Base-by-base conservation (phyloP, 2,329 filamentous ascomycete species). In the Fusarium burgessii region DNA sequence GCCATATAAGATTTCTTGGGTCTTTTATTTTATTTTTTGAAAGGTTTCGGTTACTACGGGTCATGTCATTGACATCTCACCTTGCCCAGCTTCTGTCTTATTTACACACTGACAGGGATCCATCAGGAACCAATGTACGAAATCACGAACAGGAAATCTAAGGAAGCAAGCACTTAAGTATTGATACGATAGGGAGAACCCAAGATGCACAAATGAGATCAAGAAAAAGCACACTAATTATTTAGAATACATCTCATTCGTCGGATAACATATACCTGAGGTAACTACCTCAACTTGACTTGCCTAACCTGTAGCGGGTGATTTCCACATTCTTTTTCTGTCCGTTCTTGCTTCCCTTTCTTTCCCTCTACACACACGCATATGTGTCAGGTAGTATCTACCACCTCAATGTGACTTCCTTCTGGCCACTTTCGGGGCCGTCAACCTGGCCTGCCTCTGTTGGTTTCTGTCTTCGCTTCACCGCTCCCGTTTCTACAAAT, bases 371-470 rank as follows among this genome's bases (percentile, higher is more conserved):
- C 18, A 15, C 20, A 50, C 32, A n/a, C 15, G n/a, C 6, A 18
- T 47, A 33, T 32, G 17, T 25, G 42, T 38, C 27, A n/a, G 29
- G 36, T 36, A 41, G 51, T 42, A 59, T 29, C 35, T 51, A 40
- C 45, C 40, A 25, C 36, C 36, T 41, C n/a, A 43, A 46, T 40
- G 36, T 47, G 57, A 43, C 46, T 46, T 70, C 45, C 57, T 67
- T 38, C 57, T 42, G 69, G 54, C 65, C 69, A 47, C 40, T 12
- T 70, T 43, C 32, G 36, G 66, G 69, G 41, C 69, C 68, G 35
- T 20, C 29, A 49, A 23, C 46, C 33, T 59, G 33, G 50, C n/a
- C 20, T 68, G 7, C n/a, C 23, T 42, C 25, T 66, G 56, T 70
- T 66, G 60, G 69, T 41, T 65, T 45, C 35, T 25, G 52, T 45